phyloP scores from a whole-genome alignment of 805 yeast genomes.

The Zygoascus flipseniorum region DNA sequence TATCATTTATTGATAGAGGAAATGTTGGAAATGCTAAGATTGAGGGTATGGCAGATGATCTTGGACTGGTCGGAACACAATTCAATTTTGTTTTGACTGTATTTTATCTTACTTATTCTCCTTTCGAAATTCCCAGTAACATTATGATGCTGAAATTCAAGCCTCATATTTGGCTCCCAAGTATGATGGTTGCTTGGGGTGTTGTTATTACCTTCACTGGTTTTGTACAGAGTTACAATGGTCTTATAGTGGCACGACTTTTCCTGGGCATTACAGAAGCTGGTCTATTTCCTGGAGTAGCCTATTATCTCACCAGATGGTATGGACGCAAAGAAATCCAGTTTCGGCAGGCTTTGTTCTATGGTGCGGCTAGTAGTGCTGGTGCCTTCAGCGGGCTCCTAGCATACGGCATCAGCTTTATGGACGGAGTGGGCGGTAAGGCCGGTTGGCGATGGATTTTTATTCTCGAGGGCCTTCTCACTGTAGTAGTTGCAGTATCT shows the following conservation, averaged over 20 bases:
- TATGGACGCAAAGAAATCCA: conserved; percentile 35
- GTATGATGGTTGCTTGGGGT: conserved; percentile 29
- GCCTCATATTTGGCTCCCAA: conserved; percentile 30
- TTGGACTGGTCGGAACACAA: conserved; percentile 22
- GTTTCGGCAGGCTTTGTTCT: conserved; percentile 33
- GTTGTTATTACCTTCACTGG: conserved; percentile 30
- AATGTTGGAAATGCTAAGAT: conserved; percentile 47
- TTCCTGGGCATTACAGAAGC: conserved; percentile 36
- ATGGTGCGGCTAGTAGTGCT: conserved; percentile 18
- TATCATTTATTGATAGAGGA: conserved; percentile 44
- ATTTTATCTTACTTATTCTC: conserved; percentile 26
- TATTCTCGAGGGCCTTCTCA: conserved; percentile 35
- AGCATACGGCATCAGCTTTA: conserved; percentile 37
- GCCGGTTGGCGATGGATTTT: conserved; percentile 35
- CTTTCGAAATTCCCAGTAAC: conserved; percentile 21
- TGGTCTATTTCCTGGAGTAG: conserved; percentile 37
- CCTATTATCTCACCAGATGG: conserved; percentile 23
- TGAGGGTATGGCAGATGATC: conserved; percentile 41
- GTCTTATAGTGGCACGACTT: conserved; percentile 30
- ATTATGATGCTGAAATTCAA: conserved; percentile 27
- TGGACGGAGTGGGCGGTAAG: conserved; percentile 34
- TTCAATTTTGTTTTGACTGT: conserved; percentile 35
- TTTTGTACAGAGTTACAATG: conserved; percentile 24
- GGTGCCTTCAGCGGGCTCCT: conserved; percentile 34
- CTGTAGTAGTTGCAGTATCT: conserved; percentile 27